Evolutionary conservation across 2,329 filamentous ascomycete genomes (phyloP).

Genomic region (Botrytis elliptica): DNA sequence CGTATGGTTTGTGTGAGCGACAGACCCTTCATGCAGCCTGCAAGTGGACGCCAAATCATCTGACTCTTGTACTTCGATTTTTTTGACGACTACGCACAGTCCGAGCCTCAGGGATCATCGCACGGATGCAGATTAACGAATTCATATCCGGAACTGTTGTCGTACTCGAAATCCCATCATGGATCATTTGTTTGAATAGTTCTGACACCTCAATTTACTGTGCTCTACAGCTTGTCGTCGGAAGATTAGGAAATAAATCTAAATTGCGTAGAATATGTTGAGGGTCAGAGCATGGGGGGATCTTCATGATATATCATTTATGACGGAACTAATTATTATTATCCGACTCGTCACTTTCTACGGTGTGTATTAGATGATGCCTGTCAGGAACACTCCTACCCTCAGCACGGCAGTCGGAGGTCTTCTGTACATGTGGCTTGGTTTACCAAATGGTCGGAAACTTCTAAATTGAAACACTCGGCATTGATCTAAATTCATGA

Average conservation of each 20-base stretch:
- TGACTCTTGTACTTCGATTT: neutral
- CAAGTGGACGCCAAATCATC: neutral
- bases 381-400: neutral
- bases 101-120: neutral
- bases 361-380: neutral
- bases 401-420: neutral
- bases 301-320: neutral
- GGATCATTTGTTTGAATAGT: neutral
- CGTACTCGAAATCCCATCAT: neutral
- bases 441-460: neutral
- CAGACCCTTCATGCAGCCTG: slow-evolving; percentile 18
- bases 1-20: slow-evolving; percentile 6
- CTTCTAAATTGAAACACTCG: neutral
- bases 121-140: neutral
- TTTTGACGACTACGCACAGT: neutral
- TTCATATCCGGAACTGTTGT: neutral
- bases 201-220: neutral
- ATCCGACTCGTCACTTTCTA: slow-evolving; percentile 2
- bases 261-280: neutral
- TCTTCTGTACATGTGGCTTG: neutral
- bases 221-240: neutral
- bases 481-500: neutral
- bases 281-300: neutral
- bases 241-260: neutral
- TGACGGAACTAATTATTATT: neutral